Conservation (phyloP, 169 alveolate genomes). For the Theileria luwenshuni region DNA sequence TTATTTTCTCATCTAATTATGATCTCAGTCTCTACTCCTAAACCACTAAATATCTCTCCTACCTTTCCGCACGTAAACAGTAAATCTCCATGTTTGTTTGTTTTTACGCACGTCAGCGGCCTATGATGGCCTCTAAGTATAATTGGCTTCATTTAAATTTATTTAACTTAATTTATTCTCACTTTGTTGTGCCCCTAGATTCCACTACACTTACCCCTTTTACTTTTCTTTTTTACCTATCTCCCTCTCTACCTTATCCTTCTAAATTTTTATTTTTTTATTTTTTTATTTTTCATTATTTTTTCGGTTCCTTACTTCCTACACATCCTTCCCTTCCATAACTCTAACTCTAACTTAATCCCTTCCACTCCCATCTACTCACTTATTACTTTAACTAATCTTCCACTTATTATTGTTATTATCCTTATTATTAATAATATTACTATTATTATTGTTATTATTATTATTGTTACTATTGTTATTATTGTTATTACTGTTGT, state of each 20-base stretch:
- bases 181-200: slow-evolving; percentile 14
- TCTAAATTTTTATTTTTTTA: too few relatives aligned
- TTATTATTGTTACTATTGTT: too few relatives aligned
- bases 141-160: slow-evolving; percentile 78
- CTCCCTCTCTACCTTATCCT: neutral
- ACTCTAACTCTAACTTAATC: too few relatives aligned
- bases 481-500: too few relatives aligned
- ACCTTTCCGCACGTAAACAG: slow-evolving; percentile 90
- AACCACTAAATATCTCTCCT: slow-evolving; percentile 18
- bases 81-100: slow-evolving; percentile 87
- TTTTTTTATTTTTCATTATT: neutral
- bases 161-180: neutral
- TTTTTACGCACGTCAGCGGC: slow-evolving; percentile 87
- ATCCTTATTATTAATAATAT: too few relatives aligned
- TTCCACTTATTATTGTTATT: too few relatives aligned
- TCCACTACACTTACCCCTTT: neutral
- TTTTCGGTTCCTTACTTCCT: neutral
- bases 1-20: neutral
- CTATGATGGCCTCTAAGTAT: slow-evolving; percentile 86
- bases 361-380: neutral
- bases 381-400: too few relatives aligned
- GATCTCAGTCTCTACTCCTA: neutral
- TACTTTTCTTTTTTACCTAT: neutral
- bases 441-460: too few relatives aligned
- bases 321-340: too few relatives aligned